Evolutionary conservation across 192 early-diverging fungal species (phyloP), one percentile per base, ranked within the genome.

Genomic region (Mortierella hygrophila): DNA sequence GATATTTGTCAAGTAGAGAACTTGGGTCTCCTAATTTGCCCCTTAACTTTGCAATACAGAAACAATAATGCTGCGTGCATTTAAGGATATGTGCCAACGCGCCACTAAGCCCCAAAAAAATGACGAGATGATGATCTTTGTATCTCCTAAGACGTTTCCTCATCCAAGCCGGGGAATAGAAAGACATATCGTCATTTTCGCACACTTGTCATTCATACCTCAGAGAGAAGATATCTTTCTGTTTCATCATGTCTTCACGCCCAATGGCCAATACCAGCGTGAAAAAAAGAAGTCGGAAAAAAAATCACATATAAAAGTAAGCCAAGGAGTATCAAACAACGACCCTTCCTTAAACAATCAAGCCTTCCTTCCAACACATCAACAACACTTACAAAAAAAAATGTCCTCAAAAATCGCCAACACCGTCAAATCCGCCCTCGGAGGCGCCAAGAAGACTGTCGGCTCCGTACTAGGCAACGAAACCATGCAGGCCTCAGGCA

Each of bases 361-460:
- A 21, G 0, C 46, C 46, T 23, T 44, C 32, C 72, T 32, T 32
- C 47, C 42, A 78, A 47, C 37, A 21, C 4, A 41, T 21, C 63
- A 47, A 10, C 54, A 77, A 26, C 20, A 68, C 26, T 18, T 16
- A 35, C 47, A 40, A 70, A 18, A 18, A 18, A 18, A 60, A 49
- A 80, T 74, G 78, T 80, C 78, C 72, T 3, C 44, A 65, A 80
- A 71, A 74, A 73, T 80, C 44, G n/a, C 72, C 26, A 80, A 68
- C 78, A 55, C 54, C 70, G 72, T 80, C 78, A 80, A 80, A 21
- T 63, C 78, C 57, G 78, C 78, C 72, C 0, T 80, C 57, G 79
- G 72, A 49, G 73, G 73, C 46, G 74, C 74, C 80, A 75, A 81
- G 40, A 81, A 81, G 74, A 38, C 80, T 7, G 80, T 81, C 74